Base-by-base conservation (phyloP, 805 yeast species). In the Wickerhamomyces rabaulensis region DNA sequence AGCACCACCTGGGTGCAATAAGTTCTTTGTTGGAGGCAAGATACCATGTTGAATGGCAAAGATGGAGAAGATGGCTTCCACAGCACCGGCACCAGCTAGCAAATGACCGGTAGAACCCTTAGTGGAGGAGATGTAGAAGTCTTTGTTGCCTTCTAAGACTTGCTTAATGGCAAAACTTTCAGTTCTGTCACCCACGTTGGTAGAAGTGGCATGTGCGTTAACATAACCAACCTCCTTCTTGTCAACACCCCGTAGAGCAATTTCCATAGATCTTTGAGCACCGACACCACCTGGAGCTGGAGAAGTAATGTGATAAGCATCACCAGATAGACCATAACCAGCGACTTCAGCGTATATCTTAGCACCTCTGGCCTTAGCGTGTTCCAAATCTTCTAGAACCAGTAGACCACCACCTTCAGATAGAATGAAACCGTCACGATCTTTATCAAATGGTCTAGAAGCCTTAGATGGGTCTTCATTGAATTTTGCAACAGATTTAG, bases 121-220 rank as follows among this genome's bases (percentile, higher is more conserved):
- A 16, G 90, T 87, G 3, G 97, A 86, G 1, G 94, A 80, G 1
- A 94, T 79, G 39, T 73, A 70, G 13, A 82, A 37, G 3, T 64
- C 52, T 0, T 67, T 63, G 4, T 64, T 56, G 3, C 65, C 57
- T 1, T 60, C 66, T 45, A 88, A 78, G 4, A 85, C 56, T 4
- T 74, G 63, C 41, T 69, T 63, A 43, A 94, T 82, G 3, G 98
- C 98, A 39, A 62, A 61, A 57, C 85, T 80, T 60, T 94, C 99
- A 0, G 96, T 94, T 17, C 80, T 67, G 60, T 94, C 99, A 6
- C 99, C 99, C 4, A 91, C 67, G 7, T 71, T 68, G 0, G 99
- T 94, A 0, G 96, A 87, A 0, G 99, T 94, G 0, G 99, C 99
- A 65, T 94, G 99, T 2, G 99, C 97, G 65, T 95, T 94, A 41